These are phyloP conservation scores for Monilinia fructicola DNA, from an alignment of 2,329 filamentous ascomycete genomes.

Conservation along the genomic window DNA sequence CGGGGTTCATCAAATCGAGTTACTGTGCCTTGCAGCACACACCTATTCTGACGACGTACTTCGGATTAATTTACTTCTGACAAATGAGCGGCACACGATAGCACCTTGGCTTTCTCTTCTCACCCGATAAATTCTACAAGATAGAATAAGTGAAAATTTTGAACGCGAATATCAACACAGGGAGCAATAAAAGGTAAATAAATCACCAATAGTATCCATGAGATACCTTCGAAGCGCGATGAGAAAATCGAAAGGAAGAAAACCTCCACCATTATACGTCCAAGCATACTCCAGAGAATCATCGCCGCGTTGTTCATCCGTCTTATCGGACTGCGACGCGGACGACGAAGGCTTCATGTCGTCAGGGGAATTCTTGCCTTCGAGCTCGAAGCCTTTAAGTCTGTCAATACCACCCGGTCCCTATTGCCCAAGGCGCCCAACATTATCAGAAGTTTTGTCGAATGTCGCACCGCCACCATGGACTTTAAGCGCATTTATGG, in stretches of 20 bases:
- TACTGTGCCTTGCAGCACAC: slow-evolving; percentile 31
- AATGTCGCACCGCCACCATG: slow-evolving; percentile 85
- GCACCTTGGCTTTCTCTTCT: slow-evolving; percentile 27
- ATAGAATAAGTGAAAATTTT: slow-evolving; percentile 14
- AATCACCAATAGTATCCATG: slow-evolving; percentile 58
- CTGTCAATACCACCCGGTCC: slow-evolving; percentile 47
- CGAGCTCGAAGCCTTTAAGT: slow-evolving; percentile 46
- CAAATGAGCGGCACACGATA: slow-evolving; percentile 36
- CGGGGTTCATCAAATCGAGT: slow-evolving; percentile 25
- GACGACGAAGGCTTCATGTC: slow-evolving; percentile 53
- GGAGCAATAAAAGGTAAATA: slow-evolving; percentile 24
- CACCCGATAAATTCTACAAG: slow-evolving; percentile 23
- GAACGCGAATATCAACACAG: slow-evolving; percentile 3
- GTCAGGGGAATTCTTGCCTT: slow-evolving; percentile 45
- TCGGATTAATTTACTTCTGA: slow-evolving; percentile 28
- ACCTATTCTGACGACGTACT: slow-evolving; percentile 26
- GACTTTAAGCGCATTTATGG: slow-evolving; percentile 91
- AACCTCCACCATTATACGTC: slow-evolving; percentile 38
- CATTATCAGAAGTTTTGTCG: slow-evolving; percentile 81
- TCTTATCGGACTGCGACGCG: slow-evolving; percentile 45
- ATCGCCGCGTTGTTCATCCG: slow-evolving; percentile 39
- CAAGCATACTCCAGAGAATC: slow-evolving; percentile 36
- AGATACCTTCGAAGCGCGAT: slow-evolving; percentile 41
- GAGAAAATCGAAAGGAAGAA: slow-evolving; percentile 41
- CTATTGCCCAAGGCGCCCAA: slow-evolving; percentile 63